These are phyloP conservation scores for Thermomyces lanuginosus DNA, from an alignment of 2,329 filamentous ascomycete genomes.

Conservation along the genomic window DNA sequence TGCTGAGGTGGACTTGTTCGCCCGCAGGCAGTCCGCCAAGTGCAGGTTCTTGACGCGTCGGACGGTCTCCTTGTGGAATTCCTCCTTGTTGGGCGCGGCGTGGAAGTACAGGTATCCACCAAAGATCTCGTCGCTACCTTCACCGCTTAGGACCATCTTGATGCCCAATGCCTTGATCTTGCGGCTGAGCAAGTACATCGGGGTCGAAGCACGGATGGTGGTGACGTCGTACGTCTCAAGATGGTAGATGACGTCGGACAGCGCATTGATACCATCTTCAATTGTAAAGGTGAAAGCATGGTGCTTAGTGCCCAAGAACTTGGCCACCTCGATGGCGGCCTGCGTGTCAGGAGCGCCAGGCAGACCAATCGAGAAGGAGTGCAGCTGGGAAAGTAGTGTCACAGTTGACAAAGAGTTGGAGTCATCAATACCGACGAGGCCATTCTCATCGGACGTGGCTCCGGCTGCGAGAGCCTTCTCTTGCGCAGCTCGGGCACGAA, in stretches of 20 bases:
- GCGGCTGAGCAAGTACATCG: slow-evolving; percentile 92
- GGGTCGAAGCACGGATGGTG: slow-evolving; percentile 92
- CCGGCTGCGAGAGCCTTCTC: no score
- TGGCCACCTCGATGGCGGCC: slow-evolving; percentile 81
- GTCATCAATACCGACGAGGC: slow-evolving; percentile 84
- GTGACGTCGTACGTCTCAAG: slow-evolving; percentile 97
- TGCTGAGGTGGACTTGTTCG: slow-evolving; percentile 97
- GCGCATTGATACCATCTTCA: slow-evolving; percentile 88
- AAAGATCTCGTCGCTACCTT: slow-evolving; percentile 96
- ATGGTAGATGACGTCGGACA: slow-evolving; percentile 96
- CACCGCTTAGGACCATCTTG: slow-evolving; percentile 97
- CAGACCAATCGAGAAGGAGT: slow-evolving; percentile 97
- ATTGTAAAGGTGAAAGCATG: slow-evolving; percentile 97
- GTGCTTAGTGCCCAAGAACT: slow-evolving; percentile 94
- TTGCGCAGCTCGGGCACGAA: slow-evolving; percentile 52
- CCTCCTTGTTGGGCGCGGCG: slow-evolving; percentile 72
- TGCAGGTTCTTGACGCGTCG: slow-evolving; percentile 93
- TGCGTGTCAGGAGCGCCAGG: slow-evolving; percentile 83
- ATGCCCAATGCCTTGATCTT: slow-evolving; percentile 99
- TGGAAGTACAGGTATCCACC: slow-evolving; percentile 99
- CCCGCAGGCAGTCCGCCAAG: slow-evolving; percentile 84
- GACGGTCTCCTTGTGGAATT: slow-evolving; percentile 92
- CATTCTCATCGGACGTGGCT: slow-evolving; percentile 29
- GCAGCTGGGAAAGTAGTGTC: slow-evolving; percentile 82
- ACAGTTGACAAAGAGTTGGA: slow-evolving; percentile 77